Base-by-base conservation (phyloP, 2,329 filamentous ascomycete genomes). In the Xylaria sp. region DNA sequence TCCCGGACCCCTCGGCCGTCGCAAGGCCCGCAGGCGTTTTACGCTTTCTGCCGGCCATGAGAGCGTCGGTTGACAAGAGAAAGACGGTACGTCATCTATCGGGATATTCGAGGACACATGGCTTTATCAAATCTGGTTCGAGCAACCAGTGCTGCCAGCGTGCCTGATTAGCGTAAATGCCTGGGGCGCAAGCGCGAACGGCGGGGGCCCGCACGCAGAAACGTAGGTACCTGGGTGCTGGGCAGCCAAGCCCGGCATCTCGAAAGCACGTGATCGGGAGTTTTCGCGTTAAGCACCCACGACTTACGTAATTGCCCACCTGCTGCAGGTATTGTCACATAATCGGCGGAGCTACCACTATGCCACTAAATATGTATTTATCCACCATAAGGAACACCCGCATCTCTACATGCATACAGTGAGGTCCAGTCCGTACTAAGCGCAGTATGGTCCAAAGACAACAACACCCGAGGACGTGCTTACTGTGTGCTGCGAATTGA, bases 21-120 rank as follows among this genome's bases (percentile, higher is more conserved):
- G 60, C 44, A 52, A 44, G 60, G 22, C 49, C 57, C 40, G 62
- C 56, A 41, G 62, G 45, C 21, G 63, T 56, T 45, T 54, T 54
- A 21, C 69, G 69, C 48, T 69, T 71, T 55, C 59, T 65, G 19
- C 66, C 64, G 6, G 62, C 65, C 69, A 71, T 71, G 26, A 39
- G n/a, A 20, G 42, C 24, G 9, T 22, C 11, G 13, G 24, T 7
- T n/a, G 21, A 18, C n/a, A 44, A 45, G 3, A 7, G 18, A 21
- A 9, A 42, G 20, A 39, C 24, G 29, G 48, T 50, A 51, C 5
- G 29, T 55, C 40, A 39, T 37, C 18, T 18, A 38, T 20, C 8
- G 46, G 24, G 37, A 39, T 11, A n/a, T 26, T 44, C n/a, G 11
- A 39, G 19, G 8, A 45, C 26, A 19, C 54, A 60, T 57, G 19